A percentile compares a stretch with the other conserved stretches of the same genome.
Conservation (phyloP, 441 rosid genomes). For the Euphorbia celastroides region DNA sequence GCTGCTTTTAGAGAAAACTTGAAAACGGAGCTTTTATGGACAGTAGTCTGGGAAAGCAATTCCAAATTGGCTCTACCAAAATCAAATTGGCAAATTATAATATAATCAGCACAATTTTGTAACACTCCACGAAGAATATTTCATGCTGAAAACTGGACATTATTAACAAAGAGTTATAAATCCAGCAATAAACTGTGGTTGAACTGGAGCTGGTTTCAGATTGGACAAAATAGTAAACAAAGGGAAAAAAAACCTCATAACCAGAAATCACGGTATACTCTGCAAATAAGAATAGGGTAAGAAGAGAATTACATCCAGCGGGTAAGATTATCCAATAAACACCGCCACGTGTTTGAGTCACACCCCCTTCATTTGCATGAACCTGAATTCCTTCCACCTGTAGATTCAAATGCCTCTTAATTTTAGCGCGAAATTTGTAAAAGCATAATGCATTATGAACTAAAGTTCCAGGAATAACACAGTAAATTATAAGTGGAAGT, state of each 20-base stretch:
- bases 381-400: slow-evolving; percentile 92
- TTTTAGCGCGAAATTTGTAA: background rate
- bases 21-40: too few species aligned
- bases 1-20: too few species aligned
- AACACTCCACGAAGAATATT: background rate
- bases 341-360: slow-evolving; percentile 82
- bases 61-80: too few species aligned
- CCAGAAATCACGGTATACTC: too few species aligned
- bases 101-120: background rate
- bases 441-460: background rate
- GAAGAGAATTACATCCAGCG: slow-evolving; percentile 75
- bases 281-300: slow-evolving; percentile 11
- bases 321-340: slow-evolving; percentile 83
- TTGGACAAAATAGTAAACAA: background rate
- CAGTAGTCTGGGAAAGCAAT: too few species aligned
- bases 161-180: background rate
- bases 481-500: background rate
- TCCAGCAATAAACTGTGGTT: background rate
- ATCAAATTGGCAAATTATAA: background rate
- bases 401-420: slow-evolving; percentile 12
- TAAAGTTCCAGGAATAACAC: background rate
- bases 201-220: background rate
- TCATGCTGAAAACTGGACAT: background rate
- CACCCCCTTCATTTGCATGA: slow-evolving; percentile 87
- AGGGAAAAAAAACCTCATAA: too few species aligned